Evolutionary conservation across 352 stramenopile genomes (phyloP).

Genomic region (Pythium volutum): DNA sequence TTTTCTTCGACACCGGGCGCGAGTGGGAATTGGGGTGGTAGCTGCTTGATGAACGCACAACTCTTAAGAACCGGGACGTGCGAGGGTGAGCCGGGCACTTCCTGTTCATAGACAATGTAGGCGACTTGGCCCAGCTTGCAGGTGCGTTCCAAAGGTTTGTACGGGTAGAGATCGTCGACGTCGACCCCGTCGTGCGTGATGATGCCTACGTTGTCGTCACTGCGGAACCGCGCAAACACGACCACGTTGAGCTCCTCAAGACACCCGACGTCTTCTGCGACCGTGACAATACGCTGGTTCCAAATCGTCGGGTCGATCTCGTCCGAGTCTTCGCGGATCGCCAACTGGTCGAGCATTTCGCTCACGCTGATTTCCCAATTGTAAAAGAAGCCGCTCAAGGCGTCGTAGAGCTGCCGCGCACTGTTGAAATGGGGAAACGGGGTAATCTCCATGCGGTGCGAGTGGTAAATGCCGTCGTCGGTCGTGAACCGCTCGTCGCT

Average conservation of each 20-base stretch:
- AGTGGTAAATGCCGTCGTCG: conserved; percentile 11
- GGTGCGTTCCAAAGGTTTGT: conserved; percentile 22
- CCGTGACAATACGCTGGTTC: conserved; percentile 37
- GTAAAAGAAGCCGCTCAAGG: conserved; percentile 31
- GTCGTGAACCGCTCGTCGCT: conserved; percentile 9
- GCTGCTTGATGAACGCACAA: conserved; percentile 4
- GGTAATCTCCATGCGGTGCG: conserved; percentile 31
- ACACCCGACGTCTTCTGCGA: conserved; percentile 15
- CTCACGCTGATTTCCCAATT: conserved; percentile 46
- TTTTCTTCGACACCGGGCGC: neutral
- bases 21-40: conserved; percentile 2
- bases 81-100: neutral
- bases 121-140: too few relatives aligned
- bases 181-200: conserved; percentile 44
- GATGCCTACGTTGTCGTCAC: conserved; percentile 24
- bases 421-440: conserved; percentile 32
- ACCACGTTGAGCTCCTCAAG: conserved; percentile 23
- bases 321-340: conserved; percentile 37
- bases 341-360: conserved; percentile 37
- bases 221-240: conserved; percentile 27
- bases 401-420: conserved; percentile 36
- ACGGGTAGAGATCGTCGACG: conserved; percentile 45
- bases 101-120: neutral
- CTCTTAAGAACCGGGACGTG: conserved; percentile 4
- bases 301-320: conserved; percentile 21